These are phyloP conservation scores for Moricandia moricandioides DNA, from an alignment of 345 rosid genomes.

Conservation along the genomic window DNA sequence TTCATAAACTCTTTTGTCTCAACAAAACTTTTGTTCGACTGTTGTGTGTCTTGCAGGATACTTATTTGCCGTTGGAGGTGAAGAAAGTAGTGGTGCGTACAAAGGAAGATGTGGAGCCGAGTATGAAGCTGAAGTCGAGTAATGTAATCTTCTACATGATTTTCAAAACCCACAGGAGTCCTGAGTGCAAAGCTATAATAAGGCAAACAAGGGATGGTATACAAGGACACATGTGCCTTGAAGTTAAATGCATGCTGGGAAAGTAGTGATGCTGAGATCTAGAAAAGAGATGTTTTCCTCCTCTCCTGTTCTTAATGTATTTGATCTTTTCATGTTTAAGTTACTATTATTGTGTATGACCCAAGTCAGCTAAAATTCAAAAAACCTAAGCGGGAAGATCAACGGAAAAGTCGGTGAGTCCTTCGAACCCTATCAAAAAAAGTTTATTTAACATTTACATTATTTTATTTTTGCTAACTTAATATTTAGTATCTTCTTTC, in stretches of 20 bases:
- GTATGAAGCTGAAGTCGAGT: not conserved
- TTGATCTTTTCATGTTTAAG: not conserved
- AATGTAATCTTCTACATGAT: not conserved
- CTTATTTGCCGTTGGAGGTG: not conserved
- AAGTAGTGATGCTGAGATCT: not conserved
- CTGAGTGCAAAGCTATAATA: not conserved
- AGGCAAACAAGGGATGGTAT: not conserved
- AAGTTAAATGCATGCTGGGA: not conserved
- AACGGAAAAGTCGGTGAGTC: no score
- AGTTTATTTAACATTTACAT: no score
- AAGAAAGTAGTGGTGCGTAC: conserved; percentile 4
- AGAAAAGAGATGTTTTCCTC: not conserved
- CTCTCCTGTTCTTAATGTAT: not conserved
- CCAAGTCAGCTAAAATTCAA: no score
- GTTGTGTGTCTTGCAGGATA: not conserved
- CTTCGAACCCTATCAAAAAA: no score
- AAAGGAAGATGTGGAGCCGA: not conserved
- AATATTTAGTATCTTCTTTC: no score
- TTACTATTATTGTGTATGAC: not conserved
- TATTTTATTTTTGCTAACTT: no score
- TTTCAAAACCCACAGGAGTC: not conserved
- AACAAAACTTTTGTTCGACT: not conserved
- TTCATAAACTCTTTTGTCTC: not conserved
- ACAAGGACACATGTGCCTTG: not conserved
- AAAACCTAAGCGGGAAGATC: no score